Evolutionary conservation across 1,284 basidiomycete species (phyloP).

Genomic region (Coniophora puteana): DNA sequence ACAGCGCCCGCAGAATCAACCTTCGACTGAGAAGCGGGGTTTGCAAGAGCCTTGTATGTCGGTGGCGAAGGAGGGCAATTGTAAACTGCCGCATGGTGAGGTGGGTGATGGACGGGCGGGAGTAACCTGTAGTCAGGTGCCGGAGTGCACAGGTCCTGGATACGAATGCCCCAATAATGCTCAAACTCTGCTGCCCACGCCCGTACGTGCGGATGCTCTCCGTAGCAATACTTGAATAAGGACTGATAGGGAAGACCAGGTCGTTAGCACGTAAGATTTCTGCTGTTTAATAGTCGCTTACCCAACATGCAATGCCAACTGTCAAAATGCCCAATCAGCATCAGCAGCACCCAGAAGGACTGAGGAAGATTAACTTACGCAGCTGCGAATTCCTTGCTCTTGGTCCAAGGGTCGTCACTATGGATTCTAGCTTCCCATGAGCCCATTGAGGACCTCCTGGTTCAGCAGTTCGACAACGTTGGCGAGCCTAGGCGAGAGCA

Average conservation of each 20-base stretch:
- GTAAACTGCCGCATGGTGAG: constrained; percentile 2
- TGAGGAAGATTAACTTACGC: constrained; percentile 41
- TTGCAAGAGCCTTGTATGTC: constrained; percentile 15
- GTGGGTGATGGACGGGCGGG: constrained; percentile 13
- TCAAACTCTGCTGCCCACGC: constrained; percentile 58
- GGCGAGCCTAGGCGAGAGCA: constrained; percentile 21
- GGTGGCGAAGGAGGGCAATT: constrained; percentile 15
- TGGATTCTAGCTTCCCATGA: constrained; percentile 49
- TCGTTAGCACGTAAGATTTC: too few species aligned
- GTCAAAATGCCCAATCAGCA: constrained; percentile 14
- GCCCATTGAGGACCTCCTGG: constrained; percentile 43
- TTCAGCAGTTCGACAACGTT: constrained; percentile 25
- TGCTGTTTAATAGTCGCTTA: constrained; percentile 28
- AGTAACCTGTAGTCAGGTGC: constrained; percentile 12
- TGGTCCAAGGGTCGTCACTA: constrained; percentile 57
- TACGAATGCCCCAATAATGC: constrained; percentile 57
- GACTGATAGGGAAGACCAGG: constrained; percentile 34
- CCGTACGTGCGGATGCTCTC: constrained; percentile 49
- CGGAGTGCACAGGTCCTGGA: constrained; percentile 33
- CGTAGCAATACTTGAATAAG: constrained; percentile 60
- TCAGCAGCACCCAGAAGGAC: constrained; percentile 2
- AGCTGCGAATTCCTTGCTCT: constrained; percentile 65
- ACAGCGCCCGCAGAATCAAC: constrained; percentile 1
- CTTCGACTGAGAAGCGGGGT: constrained; percentile 1
- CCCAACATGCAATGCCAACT: constrained; percentile 67